Conservation (phyloP, 805 yeast genomes). For the Lipomyces yamanashiensis region DNA sequence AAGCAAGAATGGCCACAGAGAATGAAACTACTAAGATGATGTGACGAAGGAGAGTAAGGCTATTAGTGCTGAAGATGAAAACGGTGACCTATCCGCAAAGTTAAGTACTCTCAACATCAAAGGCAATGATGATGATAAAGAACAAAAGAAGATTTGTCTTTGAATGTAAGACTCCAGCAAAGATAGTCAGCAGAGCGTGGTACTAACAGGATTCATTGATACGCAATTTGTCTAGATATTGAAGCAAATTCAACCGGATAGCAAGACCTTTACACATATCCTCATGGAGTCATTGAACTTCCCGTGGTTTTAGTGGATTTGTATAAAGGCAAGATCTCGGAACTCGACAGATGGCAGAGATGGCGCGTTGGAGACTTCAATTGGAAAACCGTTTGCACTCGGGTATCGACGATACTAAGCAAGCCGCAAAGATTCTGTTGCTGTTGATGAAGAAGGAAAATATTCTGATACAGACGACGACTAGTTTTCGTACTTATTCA, state of each 20-base stretch:
- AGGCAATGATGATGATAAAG: too few species aligned
- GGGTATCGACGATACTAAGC: conserved; percentile 19
- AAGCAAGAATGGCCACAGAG: too few species aligned
- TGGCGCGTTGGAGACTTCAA: conserved; percentile 14
- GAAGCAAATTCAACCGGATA: conserved; percentile 34
- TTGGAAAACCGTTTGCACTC: conserved; percentile 17
- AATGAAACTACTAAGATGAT: too few species aligned
- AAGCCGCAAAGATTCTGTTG: conserved; percentile 15
- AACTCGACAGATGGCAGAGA: conserved; percentile 21
- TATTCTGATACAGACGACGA: too few species aligned
- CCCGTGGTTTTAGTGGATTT: conserved; percentile 42
- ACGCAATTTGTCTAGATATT: conserved; percentile 34
- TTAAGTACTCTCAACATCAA: too few species aligned
- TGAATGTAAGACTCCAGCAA: too few species aligned
- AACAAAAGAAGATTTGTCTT: too few species aligned
- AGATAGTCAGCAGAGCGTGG: background rate
- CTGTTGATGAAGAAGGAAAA: background rate
- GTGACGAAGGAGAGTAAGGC: too few species aligned
- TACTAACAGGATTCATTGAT: conserved; percentile 22
- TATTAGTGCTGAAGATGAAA: too few species aligned
- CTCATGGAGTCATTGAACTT: conserved; percentile 37
- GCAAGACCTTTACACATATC: conserved; percentile 1
- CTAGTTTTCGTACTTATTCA: too few species aligned
- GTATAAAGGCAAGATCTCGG: conserved; percentile 17
- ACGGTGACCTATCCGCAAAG: too few species aligned